phyloP scores from a whole-genome alignment of 352 stramenopile species.

The Blastocystis sp. region DNA sequence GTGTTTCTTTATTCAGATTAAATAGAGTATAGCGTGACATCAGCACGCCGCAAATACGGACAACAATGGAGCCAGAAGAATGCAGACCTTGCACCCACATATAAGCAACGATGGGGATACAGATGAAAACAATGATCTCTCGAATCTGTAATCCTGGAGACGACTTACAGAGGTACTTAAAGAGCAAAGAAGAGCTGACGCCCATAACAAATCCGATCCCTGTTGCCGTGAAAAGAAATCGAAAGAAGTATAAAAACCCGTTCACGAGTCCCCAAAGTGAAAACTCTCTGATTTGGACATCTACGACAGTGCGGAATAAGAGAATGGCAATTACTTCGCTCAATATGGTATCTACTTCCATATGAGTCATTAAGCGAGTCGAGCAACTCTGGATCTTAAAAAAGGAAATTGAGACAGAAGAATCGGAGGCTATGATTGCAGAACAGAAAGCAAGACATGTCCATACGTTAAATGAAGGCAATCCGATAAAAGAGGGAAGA shows the following conservation, averaged over 20 bases:
- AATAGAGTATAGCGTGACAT: conserved; percentile 52
- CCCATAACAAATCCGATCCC: neutral
- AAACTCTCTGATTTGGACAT: neutral
- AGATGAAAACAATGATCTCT: conserved; percentile 1
- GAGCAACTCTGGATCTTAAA: neutral
- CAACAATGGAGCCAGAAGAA: neutral
- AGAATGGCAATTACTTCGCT: conserved; percentile 38
- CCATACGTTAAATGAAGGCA: neutral
- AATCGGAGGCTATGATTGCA: conserved; percentile 44
- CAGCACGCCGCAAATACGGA: conserved; percentile 42
- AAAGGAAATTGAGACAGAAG: conserved; percentile 33
- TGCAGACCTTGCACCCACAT: conserved; percentile 10
- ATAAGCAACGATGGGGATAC: neutral
- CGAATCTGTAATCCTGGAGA: neutral
- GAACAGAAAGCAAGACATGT: conserved; percentile 36
- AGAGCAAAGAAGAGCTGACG: neutral
- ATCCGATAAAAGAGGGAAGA: neutral
- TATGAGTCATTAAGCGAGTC: neutral
- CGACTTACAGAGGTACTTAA: neutral
- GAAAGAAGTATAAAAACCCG: neutral
- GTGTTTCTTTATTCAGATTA: neutral
- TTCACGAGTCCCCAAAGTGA: neutral
- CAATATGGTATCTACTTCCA: conserved; percentile 38
- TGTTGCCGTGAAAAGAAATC: neutral
- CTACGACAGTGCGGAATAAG: conserved; percentile 3